Percentiles rank a stretch among this genome's conserved stretches.
phyloP scores from a whole-genome alignment of 2,329 filamentous ascomycete species.

The Aspergillus hortae region DNA sequence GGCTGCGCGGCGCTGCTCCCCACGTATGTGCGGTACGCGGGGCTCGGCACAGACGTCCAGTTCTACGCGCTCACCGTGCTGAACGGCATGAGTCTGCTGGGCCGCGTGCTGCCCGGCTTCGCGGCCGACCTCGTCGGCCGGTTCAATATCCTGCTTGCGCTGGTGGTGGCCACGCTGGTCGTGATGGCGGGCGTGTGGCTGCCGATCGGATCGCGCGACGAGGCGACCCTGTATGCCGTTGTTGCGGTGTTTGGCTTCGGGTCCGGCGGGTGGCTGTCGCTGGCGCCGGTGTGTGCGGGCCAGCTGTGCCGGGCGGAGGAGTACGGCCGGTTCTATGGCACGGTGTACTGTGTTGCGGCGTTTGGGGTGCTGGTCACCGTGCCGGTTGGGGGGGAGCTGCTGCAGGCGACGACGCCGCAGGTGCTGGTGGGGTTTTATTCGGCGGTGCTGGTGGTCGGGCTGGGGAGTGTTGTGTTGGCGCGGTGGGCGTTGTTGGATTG shows the following conservation, averaged over 20 bases:
- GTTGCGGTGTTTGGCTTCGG: constrained; percentile 49
- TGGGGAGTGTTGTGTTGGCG: constrained; percentile 25
- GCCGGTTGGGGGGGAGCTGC: constrained; percentile 45
- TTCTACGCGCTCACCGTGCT: constrained; percentile 46
- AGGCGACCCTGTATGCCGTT: constrained; percentile 43
- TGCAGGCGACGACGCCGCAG: constrained; percentile 44
- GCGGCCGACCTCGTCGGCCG: constrained; percentile 43
- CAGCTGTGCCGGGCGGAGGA: constrained; percentile 47
- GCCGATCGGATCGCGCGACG: constrained; percentile 41
- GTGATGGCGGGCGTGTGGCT: constrained; percentile 45
- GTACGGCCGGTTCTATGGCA: constrained; percentile 48
- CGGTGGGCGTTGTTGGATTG: constrained; percentile 37
- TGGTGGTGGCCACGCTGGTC: constrained; percentile 36
- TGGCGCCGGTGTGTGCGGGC: constrained; percentile 45
- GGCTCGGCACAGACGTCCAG: constrained; percentile 36
- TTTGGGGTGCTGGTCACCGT: constrained; percentile 47
- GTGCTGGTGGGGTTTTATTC: constrained; percentile 47
- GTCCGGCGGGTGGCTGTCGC: constrained; percentile 47
- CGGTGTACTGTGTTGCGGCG: constrained; percentile 45
- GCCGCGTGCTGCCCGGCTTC: constrained; percentile 44
- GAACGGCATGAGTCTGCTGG: constrained; percentile 43
- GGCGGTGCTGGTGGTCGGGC: constrained; percentile 37
- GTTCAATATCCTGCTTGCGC: constrained; percentile 44
- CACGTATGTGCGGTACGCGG: constrained; percentile 41
- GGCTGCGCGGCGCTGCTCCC: constrained; percentile 47